phyloP scores from a whole-genome alignment of 139 green algal genomes.

The Chlamydomonas incerta region DNA sequence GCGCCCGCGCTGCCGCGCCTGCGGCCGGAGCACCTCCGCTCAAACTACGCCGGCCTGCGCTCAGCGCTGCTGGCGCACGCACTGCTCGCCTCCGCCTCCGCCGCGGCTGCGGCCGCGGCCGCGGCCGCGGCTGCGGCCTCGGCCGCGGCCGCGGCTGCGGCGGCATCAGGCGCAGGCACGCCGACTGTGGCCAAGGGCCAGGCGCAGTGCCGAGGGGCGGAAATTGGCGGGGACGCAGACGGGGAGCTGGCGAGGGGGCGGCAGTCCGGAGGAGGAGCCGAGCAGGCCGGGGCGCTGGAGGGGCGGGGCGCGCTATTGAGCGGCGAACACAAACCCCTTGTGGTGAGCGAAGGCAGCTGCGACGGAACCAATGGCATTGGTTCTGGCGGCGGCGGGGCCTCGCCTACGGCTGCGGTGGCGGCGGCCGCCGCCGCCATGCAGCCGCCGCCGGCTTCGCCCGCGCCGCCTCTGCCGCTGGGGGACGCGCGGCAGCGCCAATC shows the following conservation, averaged over 20 bases:
- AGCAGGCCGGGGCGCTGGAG: too few species aligned
- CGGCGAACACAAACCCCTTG: too few species aligned
- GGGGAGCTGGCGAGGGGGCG: too few species aligned
- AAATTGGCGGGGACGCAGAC: too few species aligned
- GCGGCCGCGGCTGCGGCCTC: not conserved
- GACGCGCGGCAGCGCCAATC: too few species aligned
- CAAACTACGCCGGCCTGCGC: not conserved
- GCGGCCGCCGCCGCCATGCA: not conserved
- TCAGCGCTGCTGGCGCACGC: not conserved
- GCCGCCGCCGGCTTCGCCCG: not conserved
- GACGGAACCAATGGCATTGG: not conserved
- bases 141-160: not conserved
- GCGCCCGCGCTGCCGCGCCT: not conserved
- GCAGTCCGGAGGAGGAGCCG: too few species aligned
- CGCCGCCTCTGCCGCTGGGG: not conserved
- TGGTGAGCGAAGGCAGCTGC: not conserved
- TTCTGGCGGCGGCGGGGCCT: not conserved
- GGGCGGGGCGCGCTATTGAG: too few species aligned
- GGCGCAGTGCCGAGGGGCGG: too few species aligned
- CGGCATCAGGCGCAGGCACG: too few species aligned
- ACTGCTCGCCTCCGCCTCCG: not conserved
- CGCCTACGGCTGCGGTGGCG: not conserved
- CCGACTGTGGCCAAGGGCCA: too few species aligned
- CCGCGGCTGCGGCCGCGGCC: not conserved
- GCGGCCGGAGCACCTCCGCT: not conserved